Conservation (phyloP, 208 protist species). For the Polymyxa betae region DNA sequence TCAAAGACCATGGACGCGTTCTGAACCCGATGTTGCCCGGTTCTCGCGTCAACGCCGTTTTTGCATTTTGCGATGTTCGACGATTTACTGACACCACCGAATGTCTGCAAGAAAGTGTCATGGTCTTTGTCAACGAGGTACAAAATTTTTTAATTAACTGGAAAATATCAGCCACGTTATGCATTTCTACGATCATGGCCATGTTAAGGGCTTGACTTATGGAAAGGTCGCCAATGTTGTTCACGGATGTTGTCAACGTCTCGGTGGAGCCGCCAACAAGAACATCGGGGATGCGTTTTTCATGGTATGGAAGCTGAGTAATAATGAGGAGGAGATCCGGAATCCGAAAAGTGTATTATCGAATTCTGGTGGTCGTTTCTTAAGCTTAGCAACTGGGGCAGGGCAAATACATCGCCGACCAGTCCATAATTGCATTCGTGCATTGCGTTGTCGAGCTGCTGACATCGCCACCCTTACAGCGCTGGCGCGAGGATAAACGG, state of each 20-base stretch:
- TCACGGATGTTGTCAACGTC: slow-evolving; percentile 20
- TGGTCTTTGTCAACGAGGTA: slow-evolving; percentile 47
- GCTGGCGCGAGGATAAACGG: background rate
- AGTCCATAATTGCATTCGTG: slow-evolving; percentile 28
- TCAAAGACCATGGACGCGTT: background rate
- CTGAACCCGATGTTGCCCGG: slow-evolving; percentile 45
- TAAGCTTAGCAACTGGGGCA: background rate
- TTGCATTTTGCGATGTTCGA: slow-evolving; percentile 48
- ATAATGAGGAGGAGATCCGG: background rate
- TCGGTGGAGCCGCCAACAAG: slow-evolving; percentile 34
- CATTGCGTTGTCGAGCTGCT: slow-evolving; percentile 52
- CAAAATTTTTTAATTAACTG: background rate
- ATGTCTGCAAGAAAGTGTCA: slow-evolving; percentile 40
- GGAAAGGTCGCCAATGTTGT: slow-evolving; percentile 20
- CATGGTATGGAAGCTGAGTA: slow-evolving; percentile 34
- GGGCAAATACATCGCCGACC: slow-evolving; percentile 1
- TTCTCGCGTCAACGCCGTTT: background rate
- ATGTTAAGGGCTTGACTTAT: background rate
- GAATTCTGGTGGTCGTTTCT: background rate
- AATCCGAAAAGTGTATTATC: background rate
- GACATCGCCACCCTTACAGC: slow-evolving; percentile 20
- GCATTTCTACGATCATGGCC: background rate
- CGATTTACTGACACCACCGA: slow-evolving; percentile 48
- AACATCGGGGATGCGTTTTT: slow-evolving; percentile 50
- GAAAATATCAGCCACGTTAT: background rate